Evolutionary conservation across 148 eudicot species (phyloP), one percentile per base, ranked within the genome.

Genomic region (Silene conica): DNA sequence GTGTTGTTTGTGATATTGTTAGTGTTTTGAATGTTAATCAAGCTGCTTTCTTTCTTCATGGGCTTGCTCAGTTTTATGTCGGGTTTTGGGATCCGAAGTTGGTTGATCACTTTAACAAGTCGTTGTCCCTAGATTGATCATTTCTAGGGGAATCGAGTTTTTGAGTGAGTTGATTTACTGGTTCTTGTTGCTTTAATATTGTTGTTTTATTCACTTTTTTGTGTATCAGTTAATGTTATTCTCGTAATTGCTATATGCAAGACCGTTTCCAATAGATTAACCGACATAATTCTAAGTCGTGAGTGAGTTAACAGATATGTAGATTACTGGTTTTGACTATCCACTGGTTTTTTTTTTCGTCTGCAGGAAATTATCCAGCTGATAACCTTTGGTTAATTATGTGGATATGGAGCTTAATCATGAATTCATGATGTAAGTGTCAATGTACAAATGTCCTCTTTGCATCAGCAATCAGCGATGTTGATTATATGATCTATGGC

Each of bases 1-100:
- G 97, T 78, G 90, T 91, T 56, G 76, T 94, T 73, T 67, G 83
- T 0, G 98, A 94, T 80, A 88, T 94, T 26, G 69, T 91, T 84
- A 86, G 76, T 10, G 90, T 74, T 4, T 74, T 88, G 48, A 84
- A 55, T 81, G 91, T 91, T 74, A 78, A 87, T 74, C 98, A 94
- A 77, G 87, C 84, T 18, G 93, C 93, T 38, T 52, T 83, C 81
- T 94, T 89, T 86, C 86, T 91, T 76, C 86, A 89, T 74, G 86
- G 80, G 9, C 81, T 94, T 48, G 90, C 90, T 52, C 79, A 87
- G 52, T 94, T 94, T 71, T 80, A 89, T 80, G 95, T 88, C 75
- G 98, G 98, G 76, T 87, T 91, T 77, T 38, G 76, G 76, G 87
- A 91, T 82, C 54, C 75, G 15, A 78, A 81, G 59, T 71, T 93